These are phyloP conservation scores for Trametes maxima DNA, from an alignment of 768 basidiomycete species.

Conservation along the genomic window DNA sequence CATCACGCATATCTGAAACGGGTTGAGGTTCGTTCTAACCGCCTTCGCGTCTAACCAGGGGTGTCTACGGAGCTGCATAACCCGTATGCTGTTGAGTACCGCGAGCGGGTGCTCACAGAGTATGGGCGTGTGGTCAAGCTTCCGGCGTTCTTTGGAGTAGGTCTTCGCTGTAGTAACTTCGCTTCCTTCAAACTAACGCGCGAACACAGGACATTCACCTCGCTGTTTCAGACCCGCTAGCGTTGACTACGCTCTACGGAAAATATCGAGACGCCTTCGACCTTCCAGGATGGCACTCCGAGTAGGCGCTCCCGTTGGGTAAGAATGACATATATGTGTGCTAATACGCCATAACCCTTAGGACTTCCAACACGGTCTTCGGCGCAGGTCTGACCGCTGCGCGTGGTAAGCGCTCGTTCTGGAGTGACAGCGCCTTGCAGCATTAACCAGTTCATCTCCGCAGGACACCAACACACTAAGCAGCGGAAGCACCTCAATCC, in stretches of 20 bases:
- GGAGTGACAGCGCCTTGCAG: neutral
- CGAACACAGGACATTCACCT: neutral
- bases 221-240: slow-evolving; percentile 7
- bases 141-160: slow-evolving; percentile 5
- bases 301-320: neutral
- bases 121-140: slow-evolving; percentile 11
- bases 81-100: neutral
- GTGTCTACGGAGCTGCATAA: neutral
- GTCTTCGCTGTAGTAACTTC: neutral
- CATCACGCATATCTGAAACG: neutral
- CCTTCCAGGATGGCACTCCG: neutral
- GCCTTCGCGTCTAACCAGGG: neutral
- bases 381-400: slow-evolving; percentile 6
- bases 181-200: neutral
- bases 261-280: slow-evolving; percentile 6
- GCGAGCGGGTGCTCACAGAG: neutral
- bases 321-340: neutral
- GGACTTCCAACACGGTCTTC: slow-evolving; percentile 4
- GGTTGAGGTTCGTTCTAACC: neutral
- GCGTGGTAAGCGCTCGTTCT: neutral
- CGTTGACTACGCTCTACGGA: neutral
- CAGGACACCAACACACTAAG: slow-evolving; percentile 4
- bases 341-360: neutral
- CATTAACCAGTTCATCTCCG: neutral
- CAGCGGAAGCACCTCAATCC: slow-evolving; percentile 14